Conservation (phyloP, 768 basidiomycete species). For the Cystobasidiopsis lactophilus region DNA sequence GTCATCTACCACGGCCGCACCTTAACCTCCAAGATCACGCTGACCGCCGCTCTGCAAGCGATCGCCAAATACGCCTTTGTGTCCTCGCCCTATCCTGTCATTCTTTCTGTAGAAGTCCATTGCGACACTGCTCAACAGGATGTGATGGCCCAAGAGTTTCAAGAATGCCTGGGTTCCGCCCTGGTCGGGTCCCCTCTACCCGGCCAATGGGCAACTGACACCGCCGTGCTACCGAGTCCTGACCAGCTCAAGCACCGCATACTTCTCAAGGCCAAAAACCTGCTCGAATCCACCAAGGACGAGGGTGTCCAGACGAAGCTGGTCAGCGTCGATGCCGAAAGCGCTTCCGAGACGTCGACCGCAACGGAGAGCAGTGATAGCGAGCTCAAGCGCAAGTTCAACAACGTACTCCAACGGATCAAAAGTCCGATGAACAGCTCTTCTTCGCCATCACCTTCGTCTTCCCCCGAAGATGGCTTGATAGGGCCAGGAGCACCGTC, state of each 20-base stretch:
- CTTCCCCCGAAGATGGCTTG: no score
- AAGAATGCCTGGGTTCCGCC: constrained; percentile 35
- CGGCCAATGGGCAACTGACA: constrained; percentile 13
- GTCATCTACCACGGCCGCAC: constrained; percentile 77
- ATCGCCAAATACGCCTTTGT: constrained; percentile 77
- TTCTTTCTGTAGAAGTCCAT: constrained; percentile 83
- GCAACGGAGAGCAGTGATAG: background rate
- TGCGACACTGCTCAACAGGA: constrained; percentile 61
- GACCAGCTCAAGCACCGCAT: constrained; percentile 54
- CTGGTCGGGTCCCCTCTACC: constrained; percentile 26
- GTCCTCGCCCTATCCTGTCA: constrained; percentile 69
- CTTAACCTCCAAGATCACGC: constrained; percentile 56
- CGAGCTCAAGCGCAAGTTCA: background rate
- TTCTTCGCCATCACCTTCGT: background rate
- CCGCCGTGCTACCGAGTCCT: constrained; percentile 50
- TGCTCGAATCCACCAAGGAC: constrained; percentile 30
- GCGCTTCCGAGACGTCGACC: background rate
- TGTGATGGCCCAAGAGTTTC: constrained; percentile 51
- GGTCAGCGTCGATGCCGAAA: background rate
- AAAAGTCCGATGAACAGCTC: background rate
- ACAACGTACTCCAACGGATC: background rate
- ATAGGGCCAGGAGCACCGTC: no score
- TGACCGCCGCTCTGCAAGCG: constrained; percentile 59
- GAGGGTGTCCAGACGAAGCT: background rate
- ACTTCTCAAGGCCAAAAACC: constrained; percentile 71